phyloP scores from a whole-genome alignment of 331 rosid species.

The Quercus lobata region DNA sequence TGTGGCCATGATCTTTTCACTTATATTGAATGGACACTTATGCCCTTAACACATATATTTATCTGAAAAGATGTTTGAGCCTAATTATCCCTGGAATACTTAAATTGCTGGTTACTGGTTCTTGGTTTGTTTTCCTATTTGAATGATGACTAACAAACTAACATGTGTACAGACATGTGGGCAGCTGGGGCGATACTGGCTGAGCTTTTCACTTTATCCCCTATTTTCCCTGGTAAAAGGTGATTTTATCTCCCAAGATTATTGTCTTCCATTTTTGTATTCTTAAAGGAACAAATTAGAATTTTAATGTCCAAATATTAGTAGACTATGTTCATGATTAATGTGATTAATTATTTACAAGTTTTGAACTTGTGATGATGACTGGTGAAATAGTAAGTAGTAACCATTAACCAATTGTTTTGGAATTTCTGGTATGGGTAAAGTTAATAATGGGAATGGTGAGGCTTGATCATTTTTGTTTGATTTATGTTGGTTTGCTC shows the following conservation, averaged over 20 bases:
- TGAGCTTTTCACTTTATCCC: conserved; percentile 81
- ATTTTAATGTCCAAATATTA: neutral
- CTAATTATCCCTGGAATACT: neutral
- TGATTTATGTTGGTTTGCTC: neutral
- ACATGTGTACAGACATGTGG: conserved; percentile 76
- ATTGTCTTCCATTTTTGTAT: neutral
- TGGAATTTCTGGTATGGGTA: too few species aligned
- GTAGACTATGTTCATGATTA: neutral
- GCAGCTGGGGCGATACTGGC: conserved; percentile 85
- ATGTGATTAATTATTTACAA: neutral
- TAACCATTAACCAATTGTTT: neutral
- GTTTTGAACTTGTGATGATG: neutral
- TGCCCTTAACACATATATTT: neutral
- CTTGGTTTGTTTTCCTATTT: conserved; percentile 21
- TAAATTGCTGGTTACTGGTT: neutral
- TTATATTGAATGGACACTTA: neutral
- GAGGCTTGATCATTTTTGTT: neutral
- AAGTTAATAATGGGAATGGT: too few species aligned
- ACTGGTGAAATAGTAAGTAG: neutral
- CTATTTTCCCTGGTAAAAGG: conserved; percentile 91
- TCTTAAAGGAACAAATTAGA: neutral
- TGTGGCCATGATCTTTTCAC: neutral
- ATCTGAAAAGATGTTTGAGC: neutral
- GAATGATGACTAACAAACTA: conserved; percentile 24
- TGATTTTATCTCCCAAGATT: conserved; percentile 23